These are phyloP conservation scores for Schoenoplectus triqueter DNA, from an alignment of 202 grass and related monocot species.

Conservation along the genomic window DNA sequence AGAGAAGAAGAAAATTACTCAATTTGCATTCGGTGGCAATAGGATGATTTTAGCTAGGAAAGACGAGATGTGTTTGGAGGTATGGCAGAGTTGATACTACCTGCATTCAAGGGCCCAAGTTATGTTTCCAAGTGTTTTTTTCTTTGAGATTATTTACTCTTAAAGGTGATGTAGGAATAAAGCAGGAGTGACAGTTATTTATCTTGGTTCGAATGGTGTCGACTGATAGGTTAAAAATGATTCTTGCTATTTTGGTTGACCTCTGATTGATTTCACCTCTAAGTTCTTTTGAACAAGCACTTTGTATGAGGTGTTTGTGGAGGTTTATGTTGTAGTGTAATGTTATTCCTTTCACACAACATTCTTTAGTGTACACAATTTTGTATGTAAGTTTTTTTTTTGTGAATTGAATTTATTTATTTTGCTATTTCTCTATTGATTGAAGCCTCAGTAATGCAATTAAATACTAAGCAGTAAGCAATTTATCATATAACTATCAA, in stretches of 20 bases:
- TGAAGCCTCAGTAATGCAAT: neutral
- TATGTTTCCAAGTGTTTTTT: neutral
- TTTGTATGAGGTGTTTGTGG: neutral
- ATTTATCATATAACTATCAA: neutral
- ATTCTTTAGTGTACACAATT: slow-evolving; percentile 30
- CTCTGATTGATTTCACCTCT: neutral
- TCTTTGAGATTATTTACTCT: slow-evolving; percentile 6
- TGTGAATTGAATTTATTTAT: neutral
- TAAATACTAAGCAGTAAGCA: neutral
- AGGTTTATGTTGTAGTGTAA: slow-evolving; percentile 27
- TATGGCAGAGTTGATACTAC: slow-evolving; percentile 61
- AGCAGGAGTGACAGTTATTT: neutral
- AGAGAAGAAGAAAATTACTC: slow-evolving; percentile 56
- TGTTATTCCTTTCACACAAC: slow-evolving; percentile 1
- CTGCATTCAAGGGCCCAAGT: neutral
- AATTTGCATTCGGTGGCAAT: slow-evolving; percentile 68
- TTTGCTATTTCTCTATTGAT: neutral
- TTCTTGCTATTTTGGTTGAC: neutral
- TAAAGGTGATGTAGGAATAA: neutral
- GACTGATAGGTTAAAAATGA: neutral
- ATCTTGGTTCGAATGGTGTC: neutral
- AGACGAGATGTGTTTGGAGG: slow-evolving; percentile 52
- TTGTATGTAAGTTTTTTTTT: slow-evolving; percentile 15
- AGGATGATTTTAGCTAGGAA: slow-evolving; percentile 65
- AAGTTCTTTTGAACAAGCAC: neutral